A percentile compares a stretch with the other conserved stretches of the same genome.
phyloP scores from a whole-genome alignment of 306 rosid species.

The Castanospermum australe region DNA sequence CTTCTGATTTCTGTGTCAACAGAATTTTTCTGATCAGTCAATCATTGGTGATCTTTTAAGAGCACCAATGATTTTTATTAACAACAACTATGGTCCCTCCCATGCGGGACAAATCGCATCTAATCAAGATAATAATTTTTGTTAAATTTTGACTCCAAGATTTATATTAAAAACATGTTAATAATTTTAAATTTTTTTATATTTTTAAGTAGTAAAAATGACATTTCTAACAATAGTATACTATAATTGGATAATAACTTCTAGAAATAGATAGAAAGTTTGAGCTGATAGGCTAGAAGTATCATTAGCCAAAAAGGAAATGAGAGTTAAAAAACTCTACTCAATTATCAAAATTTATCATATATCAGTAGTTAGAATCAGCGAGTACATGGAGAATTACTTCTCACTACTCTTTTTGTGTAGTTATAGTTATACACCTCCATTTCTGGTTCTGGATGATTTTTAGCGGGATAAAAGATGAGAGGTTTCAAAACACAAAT shows the following conservation, averaged over 20 bases:
- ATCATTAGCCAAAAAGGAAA: neutral
- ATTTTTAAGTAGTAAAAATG: neutral
- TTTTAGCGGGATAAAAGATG: neutral
- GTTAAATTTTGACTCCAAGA: neutral
- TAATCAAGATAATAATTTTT: neutral
- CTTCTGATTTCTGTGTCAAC: too few relatives aligned
- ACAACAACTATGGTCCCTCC: too few relatives aligned
- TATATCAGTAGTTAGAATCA: neutral
- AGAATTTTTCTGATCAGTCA: too few relatives aligned
- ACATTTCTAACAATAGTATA: neutral
- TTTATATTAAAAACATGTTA: too few relatives aligned
- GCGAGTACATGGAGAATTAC: neutral
- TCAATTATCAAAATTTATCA: neutral
- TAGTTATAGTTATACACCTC: too few relatives aligned
- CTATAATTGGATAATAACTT: neutral
- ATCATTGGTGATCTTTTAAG: too few relatives aligned
- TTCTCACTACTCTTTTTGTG: neutral
- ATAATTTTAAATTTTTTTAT: neutral
- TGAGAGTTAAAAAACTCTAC: neutral
- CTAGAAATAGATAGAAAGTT: neutral
- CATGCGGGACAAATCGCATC: too few relatives aligned
- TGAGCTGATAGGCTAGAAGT: neutral
- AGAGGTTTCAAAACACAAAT: constrained; percentile 17
- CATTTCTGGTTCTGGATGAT: neutral
- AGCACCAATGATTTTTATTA: too few relatives aligned